Evolutionary conservation across 257 asterid species (phyloP).

Genomic region (Dorcoceras hygrometricum): DNA sequence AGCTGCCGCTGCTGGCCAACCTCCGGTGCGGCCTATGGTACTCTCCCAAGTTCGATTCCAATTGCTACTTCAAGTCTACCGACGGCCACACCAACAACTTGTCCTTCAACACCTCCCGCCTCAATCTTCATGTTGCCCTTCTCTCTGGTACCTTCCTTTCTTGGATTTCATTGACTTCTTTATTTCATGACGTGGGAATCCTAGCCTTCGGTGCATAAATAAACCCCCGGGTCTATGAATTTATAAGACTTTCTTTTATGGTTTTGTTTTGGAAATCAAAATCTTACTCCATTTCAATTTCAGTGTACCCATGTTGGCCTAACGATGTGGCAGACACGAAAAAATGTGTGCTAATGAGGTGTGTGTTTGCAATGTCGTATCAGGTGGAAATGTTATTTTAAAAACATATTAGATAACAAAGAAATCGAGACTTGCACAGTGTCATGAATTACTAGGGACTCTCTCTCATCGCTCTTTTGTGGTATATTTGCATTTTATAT

Average conservation of each 20-base stretch:
- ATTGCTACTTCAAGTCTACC: constrained; percentile 92
- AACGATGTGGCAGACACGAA: neutral
- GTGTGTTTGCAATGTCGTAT: neutral
- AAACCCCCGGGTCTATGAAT: too few relatives aligned
- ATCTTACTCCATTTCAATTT: too few relatives aligned
- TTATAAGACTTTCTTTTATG: neutral
- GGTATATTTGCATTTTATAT: neutral
- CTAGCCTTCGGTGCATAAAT: too few relatives aligned
- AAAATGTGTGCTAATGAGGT: neutral
- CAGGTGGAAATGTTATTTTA: neutral
- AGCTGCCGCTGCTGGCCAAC: constrained; percentile 82
- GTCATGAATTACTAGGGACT: too few relatives aligned
- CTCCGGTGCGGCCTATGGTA: constrained; percentile 99
- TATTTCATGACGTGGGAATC: too few relatives aligned
- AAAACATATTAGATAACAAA: neutral
- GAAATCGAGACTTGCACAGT: neutral
- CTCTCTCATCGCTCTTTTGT: neutral
- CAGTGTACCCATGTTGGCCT: neutral
- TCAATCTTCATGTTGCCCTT: constrained; percentile 84
- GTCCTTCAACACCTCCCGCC: constrained; percentile 84
- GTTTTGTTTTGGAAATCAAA: too few relatives aligned
- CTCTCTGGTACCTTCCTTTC: constrained; percentile 56
- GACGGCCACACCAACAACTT: constrained; percentile 94
- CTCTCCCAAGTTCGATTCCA: constrained; percentile 52
- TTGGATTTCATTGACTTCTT: too few relatives aligned